Evolutionary conservation across 2,329 filamentous ascomycete genomes (phyloP).

Genomic region (Paramyrothecium roridum): DNA sequence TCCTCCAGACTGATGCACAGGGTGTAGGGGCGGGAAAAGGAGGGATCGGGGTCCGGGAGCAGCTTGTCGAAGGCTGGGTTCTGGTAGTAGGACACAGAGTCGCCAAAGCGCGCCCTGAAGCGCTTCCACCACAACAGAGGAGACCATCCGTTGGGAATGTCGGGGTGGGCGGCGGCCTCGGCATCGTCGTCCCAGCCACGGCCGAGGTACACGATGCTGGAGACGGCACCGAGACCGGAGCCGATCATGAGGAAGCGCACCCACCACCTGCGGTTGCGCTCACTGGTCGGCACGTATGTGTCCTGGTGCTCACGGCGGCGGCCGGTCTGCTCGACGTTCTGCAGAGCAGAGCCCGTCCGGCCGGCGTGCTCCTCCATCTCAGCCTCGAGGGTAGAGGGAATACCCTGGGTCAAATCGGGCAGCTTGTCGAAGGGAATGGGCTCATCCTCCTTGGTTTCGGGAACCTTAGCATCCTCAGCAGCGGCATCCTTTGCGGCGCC

Average conservation of each 20-base stretch:
- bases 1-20: conserved; percentile 92
- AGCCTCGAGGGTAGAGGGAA: conserved; percentile 83
- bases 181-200: conserved; percentile 84
- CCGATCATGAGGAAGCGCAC: conserved; percentile 71
- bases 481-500: conserved; percentile 16
- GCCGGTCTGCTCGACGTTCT: conserved; percentile 33
- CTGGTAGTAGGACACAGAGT: conserved; percentile 87
- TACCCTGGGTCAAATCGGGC: conserved; percentile 89
- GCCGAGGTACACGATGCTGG: conserved; percentile 71
- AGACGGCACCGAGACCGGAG: conserved; percentile 52
- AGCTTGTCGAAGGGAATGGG: conserved; percentile 63
- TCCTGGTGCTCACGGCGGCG: conserved; percentile 53
- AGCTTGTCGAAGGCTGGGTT: conserved; percentile 94
- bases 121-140: conserved; percentile 76
- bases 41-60: conserved; percentile 76
- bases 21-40: conserved; percentile 83
- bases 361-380: conserved; percentile 56
- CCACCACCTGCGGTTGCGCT: conserved; percentile 73
- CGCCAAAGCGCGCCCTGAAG: conserved; percentile 68
- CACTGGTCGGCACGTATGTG: conserved; percentile 87
- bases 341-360: conserved; percentile 24
- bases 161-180: conserved; percentile 65
- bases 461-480: conserved; percentile 30
- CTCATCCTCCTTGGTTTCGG: conserved; percentile 28
- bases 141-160: conserved; percentile 78